Evolutionary conservation across 371 early-diverging fungal genomes (phyloP).

Genomic region (Mucor racemosus): DNA sequence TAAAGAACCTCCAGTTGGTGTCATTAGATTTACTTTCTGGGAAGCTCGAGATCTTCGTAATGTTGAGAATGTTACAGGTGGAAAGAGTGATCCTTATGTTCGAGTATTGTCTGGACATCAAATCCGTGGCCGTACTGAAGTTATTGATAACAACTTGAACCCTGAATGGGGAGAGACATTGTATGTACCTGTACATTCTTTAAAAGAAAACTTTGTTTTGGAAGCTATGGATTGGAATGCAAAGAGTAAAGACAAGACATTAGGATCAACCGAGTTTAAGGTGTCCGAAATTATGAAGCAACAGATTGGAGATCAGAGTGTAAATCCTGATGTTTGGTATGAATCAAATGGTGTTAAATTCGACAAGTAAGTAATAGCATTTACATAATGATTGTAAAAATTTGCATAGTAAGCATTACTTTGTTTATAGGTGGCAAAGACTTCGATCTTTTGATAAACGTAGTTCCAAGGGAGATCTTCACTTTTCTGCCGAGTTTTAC

Average conservation of each 20-base stretch:
- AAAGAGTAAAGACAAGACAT: constrained; percentile 61
- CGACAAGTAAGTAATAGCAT: constrained; percentile 18
- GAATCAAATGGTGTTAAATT: constrained; percentile 34
- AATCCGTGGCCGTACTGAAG: constrained; percentile 69
- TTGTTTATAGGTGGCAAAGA: constrained; percentile 59
- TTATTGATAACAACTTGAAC: constrained; percentile 75
- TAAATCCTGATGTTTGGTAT: constrained; percentile 47
- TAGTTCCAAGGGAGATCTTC: constrained; percentile 64
- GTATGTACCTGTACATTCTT: constrained; percentile 71
- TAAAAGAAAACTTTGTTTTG: constrained; percentile 70
- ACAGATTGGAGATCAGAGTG: constrained; percentile 40
- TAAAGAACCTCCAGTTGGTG: constrained; percentile 74
- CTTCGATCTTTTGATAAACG: constrained; percentile 62
- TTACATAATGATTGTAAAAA: neutral
- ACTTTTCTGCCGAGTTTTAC: constrained; percentile 69
- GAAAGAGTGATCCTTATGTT: constrained; percentile 89
- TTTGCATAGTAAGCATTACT: neutral
- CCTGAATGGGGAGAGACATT: constrained; percentile 89
- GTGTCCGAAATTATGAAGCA: constrained; percentile 56
- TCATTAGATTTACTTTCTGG: constrained; percentile 76
- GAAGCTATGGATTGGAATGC: constrained; percentile 84
- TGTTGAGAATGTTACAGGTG: constrained; percentile 63
- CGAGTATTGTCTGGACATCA: constrained; percentile 66
- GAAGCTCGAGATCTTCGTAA: constrained; percentile 80
- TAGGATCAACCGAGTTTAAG: constrained; percentile 64